Conservation (phyloP, 306 rosid species). For the Prunus mongolica region DNA sequence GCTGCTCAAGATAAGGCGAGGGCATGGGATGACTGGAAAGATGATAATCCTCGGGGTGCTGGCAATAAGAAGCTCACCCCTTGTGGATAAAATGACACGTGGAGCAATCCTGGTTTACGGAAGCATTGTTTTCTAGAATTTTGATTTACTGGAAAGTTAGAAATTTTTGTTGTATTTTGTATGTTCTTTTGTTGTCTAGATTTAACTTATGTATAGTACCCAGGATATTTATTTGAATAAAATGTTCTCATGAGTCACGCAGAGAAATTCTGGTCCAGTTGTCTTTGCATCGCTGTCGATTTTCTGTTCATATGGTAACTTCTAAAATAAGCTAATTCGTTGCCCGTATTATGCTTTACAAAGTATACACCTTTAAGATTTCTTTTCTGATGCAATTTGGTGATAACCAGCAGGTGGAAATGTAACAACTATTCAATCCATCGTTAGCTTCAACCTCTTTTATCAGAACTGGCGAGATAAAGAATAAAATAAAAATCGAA, state of each 20-base stretch:
- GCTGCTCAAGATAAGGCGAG: slow-evolving; percentile 87
- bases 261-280: not conserved
- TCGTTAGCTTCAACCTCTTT: no score
- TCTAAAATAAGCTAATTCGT: no score
- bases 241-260: not conserved
- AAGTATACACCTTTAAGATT: no score
- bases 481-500: no score
- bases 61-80: slow-evolving; percentile 97
- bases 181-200: not conserved
- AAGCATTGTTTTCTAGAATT: not conserved
- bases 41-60: slow-evolving; percentile 93
- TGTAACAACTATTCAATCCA: no score
- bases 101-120: not conserved
- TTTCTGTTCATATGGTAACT: no score
- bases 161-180: not conserved
- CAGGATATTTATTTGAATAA: not conserved
- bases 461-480: no score
- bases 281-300: not conserved
- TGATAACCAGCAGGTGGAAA: no score
- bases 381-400: no score
- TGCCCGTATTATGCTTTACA: no score
- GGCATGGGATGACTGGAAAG: slow-evolving; percentile 98
- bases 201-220: not conserved
- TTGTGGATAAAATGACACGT: slow-evolving; percentile 49
- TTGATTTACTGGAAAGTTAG: not conserved